Evolutionary conservation across 306 rosid genomes (phyloP).

Genomic region (Hippophae gyantsensis): DNA sequence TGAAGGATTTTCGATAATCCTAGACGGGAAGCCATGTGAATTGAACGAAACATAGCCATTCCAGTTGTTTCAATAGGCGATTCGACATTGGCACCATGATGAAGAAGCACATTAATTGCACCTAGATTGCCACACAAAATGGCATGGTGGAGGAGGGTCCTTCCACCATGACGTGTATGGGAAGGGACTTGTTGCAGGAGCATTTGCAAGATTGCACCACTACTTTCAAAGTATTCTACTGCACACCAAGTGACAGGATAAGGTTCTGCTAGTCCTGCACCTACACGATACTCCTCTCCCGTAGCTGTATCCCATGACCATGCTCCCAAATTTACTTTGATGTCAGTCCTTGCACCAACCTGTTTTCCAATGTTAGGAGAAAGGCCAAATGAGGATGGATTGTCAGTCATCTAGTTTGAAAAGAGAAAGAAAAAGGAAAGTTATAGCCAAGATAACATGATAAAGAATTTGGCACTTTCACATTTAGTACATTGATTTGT

Average conservation of each 20-base stretch:
- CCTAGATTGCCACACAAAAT: slow-evolving; percentile 40
- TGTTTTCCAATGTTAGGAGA: slow-evolving; percentile 8
- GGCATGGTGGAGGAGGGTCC: slow-evolving; percentile 61
- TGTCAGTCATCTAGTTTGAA: too few species aligned
- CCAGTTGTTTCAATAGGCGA: slow-evolving; percentile 20
- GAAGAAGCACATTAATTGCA: slow-evolving; percentile 27
- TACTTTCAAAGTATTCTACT: slow-evolving; percentile 61
- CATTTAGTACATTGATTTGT: too few species aligned
- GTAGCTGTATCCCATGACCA: slow-evolving; percentile 60
- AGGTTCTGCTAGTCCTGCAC: slow-evolving; percentile 65
- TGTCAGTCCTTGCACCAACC: slow-evolving; percentile 47
- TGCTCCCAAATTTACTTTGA: slow-evolving; percentile 45
- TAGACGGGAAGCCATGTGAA: slow-evolving; percentile 39
- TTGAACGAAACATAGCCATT: slow-evolving; percentile 24
- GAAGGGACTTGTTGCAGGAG: slow-evolving; percentile 35
- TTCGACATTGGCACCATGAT: slow-evolving; percentile 29
- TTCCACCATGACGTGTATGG: slow-evolving; percentile 38
- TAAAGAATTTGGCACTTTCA: too few species aligned
- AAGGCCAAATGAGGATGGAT: too few species aligned
- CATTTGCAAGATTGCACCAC: slow-evolving; percentile 42
- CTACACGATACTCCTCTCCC: slow-evolving; percentile 61
- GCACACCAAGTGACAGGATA: slow-evolving; percentile 61
- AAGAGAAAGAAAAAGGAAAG: too few species aligned
- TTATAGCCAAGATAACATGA: too few species aligned
- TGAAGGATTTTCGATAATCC: slow-evolving; percentile 32